Conservation (phyloP, 1,284 basidiomycete species). For the Ustilago cynodontis region DNA sequence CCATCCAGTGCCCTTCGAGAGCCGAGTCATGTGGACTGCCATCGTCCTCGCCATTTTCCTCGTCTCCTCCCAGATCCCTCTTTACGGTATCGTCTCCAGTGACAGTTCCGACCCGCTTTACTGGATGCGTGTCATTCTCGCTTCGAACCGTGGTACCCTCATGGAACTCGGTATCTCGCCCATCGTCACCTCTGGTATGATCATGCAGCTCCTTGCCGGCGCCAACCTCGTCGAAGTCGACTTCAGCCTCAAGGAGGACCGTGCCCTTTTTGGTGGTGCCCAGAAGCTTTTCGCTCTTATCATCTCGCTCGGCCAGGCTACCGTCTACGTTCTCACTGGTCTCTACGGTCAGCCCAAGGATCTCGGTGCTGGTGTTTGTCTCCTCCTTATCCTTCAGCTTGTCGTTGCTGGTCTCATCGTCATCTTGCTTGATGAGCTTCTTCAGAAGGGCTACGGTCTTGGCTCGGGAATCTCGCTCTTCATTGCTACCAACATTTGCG, state of each 20-base stretch:
- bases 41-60: slow-evolving; percentile 70
- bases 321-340: slow-evolving; percentile 96
- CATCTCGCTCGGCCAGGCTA: slow-evolving; percentile 95
- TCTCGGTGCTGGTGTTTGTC: slow-evolving; percentile 95
- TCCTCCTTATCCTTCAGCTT: slow-evolving; percentile 93
- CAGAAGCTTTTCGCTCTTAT: slow-evolving; percentile 98
- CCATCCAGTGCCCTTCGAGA: slow-evolving; percentile 67
- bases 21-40: slow-evolving; percentile 69
- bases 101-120: slow-evolving; percentile 84
- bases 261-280: slow-evolving; percentile 93
- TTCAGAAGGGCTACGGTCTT: slow-evolving; percentile 98
- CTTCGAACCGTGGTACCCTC: slow-evolving; percentile 96
- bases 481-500: slow-evolving; percentile 99
- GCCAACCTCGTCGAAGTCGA: slow-evolving; percentile 98
- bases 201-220: slow-evolving; percentile 98
- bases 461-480: slow-evolving; percentile 98
- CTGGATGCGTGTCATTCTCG: slow-evolving; percentile 99
- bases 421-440: slow-evolving; percentile 96
- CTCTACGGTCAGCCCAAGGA: slow-evolving; percentile 94
- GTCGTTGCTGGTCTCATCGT: slow-evolving; percentile 94
- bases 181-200: slow-evolving; percentile 95
- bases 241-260: slow-evolving; percentile 95
- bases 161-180: slow-evolving; percentile 99
- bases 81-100: slow-evolving; percentile 70
- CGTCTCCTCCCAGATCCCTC: slow-evolving; percentile 69